A percentile compares a stretch with the other conserved stretches of the same genome.
These are phyloP conservation scores for Sporothrix euskadiensis DNA, from an alignment of 2,329 filamentous ascomycete species.

Conservation along the genomic window DNA sequence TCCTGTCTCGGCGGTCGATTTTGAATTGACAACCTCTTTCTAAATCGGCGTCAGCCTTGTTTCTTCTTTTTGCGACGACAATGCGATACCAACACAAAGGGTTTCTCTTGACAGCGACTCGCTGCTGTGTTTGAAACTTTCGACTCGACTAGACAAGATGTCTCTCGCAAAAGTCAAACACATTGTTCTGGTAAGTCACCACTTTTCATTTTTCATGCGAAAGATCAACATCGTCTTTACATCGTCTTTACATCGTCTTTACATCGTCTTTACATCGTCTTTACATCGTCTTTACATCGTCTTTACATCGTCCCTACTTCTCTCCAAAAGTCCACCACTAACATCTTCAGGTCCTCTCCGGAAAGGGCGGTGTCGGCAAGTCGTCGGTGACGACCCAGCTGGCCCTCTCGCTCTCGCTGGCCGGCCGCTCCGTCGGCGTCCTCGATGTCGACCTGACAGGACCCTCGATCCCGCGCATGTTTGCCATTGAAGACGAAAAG, in stretches of 20 bases:
- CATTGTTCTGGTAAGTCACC: conserved; percentile 62
- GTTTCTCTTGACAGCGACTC: not conserved
- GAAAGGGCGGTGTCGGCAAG: conserved; percentile 97
- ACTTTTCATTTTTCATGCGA: too few species aligned
- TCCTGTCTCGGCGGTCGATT: conserved; percentile 11
- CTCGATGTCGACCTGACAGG: conserved; percentile 96
- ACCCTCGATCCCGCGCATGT: conserved; percentile 92
- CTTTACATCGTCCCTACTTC: not conserved
- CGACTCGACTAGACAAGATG: conserved; percentile 46
- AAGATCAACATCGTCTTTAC: not conserved
- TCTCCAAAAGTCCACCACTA: not conserved
- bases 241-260: too few species aligned
- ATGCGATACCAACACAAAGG: not conserved
- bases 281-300: too few species aligned
- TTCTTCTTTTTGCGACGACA: not conserved
- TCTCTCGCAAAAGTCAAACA: conserved; percentile 71
- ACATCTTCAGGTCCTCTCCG: conserved; percentile 69
- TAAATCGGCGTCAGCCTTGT: not conserved
- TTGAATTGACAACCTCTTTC: not conserved
- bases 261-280: not conserved
- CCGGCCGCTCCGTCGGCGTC: conserved; percentile 87
- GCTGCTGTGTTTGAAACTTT: conserved; percentile 1
- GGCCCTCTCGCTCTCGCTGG: conserved; percentile 80
- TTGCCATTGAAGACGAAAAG: conserved; percentile 84
- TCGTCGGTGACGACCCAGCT: conserved; percentile 97